phyloP scores from a whole-genome alignment of 2,329 filamentous ascomycete genomes.

The Trichoderma citrinoviride region DNA sequence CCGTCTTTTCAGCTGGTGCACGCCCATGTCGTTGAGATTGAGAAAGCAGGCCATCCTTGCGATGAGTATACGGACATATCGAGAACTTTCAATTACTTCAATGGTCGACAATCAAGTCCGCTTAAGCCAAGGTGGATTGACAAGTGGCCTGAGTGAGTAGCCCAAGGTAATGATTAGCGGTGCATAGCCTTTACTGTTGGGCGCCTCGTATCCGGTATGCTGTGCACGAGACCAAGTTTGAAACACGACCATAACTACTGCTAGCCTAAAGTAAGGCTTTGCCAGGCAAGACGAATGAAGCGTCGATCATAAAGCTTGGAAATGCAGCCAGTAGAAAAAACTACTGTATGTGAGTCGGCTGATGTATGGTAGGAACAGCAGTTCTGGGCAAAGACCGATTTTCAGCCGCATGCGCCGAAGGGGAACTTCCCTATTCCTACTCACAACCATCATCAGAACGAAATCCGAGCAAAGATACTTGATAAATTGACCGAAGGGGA shows the following conservation, averaged over 20 bases:
- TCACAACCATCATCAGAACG: too few species aligned
- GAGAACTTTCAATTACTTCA: background rate
- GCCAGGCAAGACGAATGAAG: background rate
- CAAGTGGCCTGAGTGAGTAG: too few species aligned
- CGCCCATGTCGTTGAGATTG: background rate
- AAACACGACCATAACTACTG: background rate
- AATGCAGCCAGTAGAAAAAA: background rate
- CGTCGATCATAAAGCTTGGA: background rate
- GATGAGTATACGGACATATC: background rate
- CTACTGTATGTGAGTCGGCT: too few species aligned
- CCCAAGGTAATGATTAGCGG: too few species aligned
- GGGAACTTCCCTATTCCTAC: too few species aligned
- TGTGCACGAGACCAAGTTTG: background rate
- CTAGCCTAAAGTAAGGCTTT: background rate
- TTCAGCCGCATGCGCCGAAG: slow-evolving; percentile 12
- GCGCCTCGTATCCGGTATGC: background rate
- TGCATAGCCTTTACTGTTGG: background rate
- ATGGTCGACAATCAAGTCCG: background rate
- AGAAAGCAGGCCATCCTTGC: background rate
- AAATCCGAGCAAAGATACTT: too few species aligned
- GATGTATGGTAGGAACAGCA: background rate
- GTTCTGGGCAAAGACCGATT: background rate
- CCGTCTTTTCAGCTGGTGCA: background rate
- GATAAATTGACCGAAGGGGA: too few species aligned
- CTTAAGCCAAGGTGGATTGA: too few species aligned